A percentile compares a stretch with the other conserved stretches of the same genome.
These are phyloP conservation scores for Ophiostoma novo-ulmi DNA, from an alignment of 2,329 filamentous ascomycete genomes.

Conservation along the genomic window DNA sequence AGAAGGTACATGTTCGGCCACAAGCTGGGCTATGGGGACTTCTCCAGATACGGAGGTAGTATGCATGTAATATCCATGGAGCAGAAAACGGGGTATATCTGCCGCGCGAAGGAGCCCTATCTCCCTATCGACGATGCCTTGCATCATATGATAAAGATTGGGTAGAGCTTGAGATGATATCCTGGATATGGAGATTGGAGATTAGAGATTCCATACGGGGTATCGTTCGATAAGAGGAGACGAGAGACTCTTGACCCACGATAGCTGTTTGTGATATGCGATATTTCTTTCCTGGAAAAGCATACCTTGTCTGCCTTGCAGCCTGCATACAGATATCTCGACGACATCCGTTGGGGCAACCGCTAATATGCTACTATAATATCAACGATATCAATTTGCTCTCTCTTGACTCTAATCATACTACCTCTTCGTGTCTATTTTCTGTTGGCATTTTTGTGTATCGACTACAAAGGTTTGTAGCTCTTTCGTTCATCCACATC, in stretches of 20 bases:
- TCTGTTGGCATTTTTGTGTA: no score
- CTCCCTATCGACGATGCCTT: background rate
- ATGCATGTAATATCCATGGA: background rate
- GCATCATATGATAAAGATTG: background rate
- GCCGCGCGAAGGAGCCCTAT: constrained; percentile 3
- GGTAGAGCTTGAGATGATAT: background rate
- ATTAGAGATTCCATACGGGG: background rate
- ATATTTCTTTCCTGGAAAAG: background rate
- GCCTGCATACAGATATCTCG: background rate
- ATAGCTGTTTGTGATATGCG: background rate
- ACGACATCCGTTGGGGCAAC: background rate
- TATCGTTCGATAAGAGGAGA: background rate
- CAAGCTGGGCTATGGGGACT: background rate
- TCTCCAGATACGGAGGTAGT: background rate
- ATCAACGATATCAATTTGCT: background rate
- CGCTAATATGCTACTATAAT: background rate
- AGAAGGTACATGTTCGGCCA: background rate
- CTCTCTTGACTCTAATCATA: no score
- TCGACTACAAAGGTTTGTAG: no score
- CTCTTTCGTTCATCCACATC: no score
- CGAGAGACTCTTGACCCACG: background rate
- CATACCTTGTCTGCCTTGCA: background rate
- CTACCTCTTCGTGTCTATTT: no score
- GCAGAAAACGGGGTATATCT: background rate
- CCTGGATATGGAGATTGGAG: background rate